Evolutionary conservation across 2,329 filamentous ascomycete genomes (phyloP).

Genomic region (Ilyonectria destructans): DNA sequence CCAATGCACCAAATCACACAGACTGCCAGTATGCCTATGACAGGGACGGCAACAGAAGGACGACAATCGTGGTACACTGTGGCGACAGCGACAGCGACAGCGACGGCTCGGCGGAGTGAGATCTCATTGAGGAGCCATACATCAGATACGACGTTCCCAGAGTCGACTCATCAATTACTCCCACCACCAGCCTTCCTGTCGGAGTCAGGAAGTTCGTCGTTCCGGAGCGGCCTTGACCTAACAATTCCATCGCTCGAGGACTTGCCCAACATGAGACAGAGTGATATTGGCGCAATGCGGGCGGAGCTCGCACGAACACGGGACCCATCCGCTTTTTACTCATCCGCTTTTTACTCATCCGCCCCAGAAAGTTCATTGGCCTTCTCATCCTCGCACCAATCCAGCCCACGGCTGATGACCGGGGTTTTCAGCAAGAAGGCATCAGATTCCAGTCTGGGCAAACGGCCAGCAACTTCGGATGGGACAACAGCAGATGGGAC

Average conservation of each 20-base stretch:
- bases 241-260: slow-evolving; percentile 51
- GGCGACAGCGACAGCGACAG: slow-evolving; percentile 45
- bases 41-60: slow-evolving; percentile 42
- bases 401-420: slow-evolving; percentile 45
- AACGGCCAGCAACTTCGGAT: slow-evolving; percentile 12
- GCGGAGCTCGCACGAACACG: slow-evolving; percentile 40
- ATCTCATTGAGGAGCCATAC: slow-evolving; percentile 45
- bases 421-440: slow-evolving; percentile 28
- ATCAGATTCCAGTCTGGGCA: slow-evolving; percentile 17
- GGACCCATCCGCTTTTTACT: slow-evolving; percentile 44
- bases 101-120: slow-evolving; percentile 46
- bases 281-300: slow-evolving; percentile 35
- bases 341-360: slow-evolving; percentile 50
- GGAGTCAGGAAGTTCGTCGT: slow-evolving; percentile 48
- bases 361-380: slow-evolving; percentile 55
- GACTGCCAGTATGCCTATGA: slow-evolving; percentile 40
- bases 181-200: slow-evolving; percentile 50
- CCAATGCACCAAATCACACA: slow-evolving; percentile 41
- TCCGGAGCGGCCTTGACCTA: slow-evolving; percentile 50
- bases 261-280: slow-evolving; percentile 43
- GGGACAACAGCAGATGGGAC: slow-evolving; percentile 8
- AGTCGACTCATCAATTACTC: slow-evolving; percentile 53
- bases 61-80: slow-evolving; percentile 57
- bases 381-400: slow-evolving; percentile 50
- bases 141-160: slow-evolving; percentile 49